Conservation (phyloP, 2,329 filamentous ascomycete species). For the Ceratocystis papillata region DNA sequence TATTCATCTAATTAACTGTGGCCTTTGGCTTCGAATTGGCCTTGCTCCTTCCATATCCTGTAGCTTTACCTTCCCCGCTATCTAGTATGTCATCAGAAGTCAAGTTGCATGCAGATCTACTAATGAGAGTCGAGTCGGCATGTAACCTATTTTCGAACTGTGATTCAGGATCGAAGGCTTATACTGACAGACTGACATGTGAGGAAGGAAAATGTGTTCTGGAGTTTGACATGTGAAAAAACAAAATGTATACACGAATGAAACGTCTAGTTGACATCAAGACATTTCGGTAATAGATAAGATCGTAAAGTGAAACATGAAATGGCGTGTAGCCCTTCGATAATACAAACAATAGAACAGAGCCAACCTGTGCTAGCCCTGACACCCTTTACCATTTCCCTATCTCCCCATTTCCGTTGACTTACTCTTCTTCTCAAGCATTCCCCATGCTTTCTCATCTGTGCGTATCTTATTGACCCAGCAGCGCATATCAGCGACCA, state of each 20-base stretch:
- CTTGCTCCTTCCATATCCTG: not conserved
- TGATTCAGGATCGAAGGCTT: not conserved
- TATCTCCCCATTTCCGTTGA: not conserved
- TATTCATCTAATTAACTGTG: not conserved
- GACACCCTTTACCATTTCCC: not conserved
- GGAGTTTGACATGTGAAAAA: not conserved
- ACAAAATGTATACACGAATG: not conserved
- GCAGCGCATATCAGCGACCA: conserved; percentile 10
- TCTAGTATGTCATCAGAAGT: not conserved
- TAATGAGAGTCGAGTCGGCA: not conserved
- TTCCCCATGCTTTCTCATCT: conserved; percentile 20
- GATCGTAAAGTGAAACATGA: not conserved
- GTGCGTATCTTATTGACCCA: conserved; percentile 11
- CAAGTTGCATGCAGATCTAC: not conserved
- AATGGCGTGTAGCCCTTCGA: not conserved
- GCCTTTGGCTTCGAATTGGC: no score
- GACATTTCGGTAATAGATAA: not conserved
- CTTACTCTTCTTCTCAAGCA: conserved; percentile 23
- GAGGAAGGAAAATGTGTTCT: not conserved
- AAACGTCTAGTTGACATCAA: not conserved
- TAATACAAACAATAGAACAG: not conserved
- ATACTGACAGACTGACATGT: not conserved
- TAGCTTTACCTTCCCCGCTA: not conserved
- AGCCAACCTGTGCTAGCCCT: not conserved
- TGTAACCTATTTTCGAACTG: not conserved